A percentile compares a stretch with the other conserved stretches of the same genome.
phyloP scores from a whole-genome alignment of 352 stramenopile species.

The Globisporangium camurandrum region DNA sequence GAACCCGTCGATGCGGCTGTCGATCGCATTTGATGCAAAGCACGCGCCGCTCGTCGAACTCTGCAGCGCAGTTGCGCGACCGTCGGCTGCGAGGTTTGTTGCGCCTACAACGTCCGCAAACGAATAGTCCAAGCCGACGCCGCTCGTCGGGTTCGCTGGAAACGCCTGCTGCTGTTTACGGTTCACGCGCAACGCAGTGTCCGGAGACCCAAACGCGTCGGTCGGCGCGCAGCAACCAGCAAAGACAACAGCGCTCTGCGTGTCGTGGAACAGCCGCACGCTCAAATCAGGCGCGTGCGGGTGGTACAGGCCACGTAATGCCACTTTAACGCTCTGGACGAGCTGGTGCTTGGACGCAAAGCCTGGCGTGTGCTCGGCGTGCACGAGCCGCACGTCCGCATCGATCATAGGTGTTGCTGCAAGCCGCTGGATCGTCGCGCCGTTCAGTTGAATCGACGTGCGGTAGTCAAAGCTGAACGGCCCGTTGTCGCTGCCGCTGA shows the following conservation, averaged over 20 bases:
- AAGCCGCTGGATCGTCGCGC: conserved; percentile 35
- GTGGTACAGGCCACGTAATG: conserved; percentile 62
- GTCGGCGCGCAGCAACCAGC: conserved; percentile 26
- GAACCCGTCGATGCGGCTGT: conserved; percentile 37
- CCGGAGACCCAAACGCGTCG: conserved; percentile 38
- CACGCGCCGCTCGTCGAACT: conserved; percentile 56
- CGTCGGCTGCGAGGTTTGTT: conserved; percentile 48
- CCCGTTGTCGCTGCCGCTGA: conserved; percentile 14
- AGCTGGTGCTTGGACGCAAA: conserved; percentile 61
- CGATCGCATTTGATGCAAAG: conserved; percentile 53
- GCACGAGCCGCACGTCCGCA: conserved; percentile 32
- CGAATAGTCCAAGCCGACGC: conserved; percentile 60
- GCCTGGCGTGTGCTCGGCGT: conserved; percentile 19
- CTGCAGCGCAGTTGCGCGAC: conserved; percentile 46
- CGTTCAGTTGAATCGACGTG: conserved; percentile 34
- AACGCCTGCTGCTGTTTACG: conserved; percentile 30
- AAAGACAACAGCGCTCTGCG: conserved; percentile 29
- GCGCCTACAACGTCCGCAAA: conserved; percentile 41
- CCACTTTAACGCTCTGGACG: conserved; percentile 35
- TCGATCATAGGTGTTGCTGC: conserved; percentile 24
- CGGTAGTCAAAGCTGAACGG: conserved; percentile 48
- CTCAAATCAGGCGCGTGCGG: conserved; percentile 44
- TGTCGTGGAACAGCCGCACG: conserved; percentile 43
- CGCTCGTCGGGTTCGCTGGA: conserved; percentile 41
- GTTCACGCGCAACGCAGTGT: conserved; percentile 34